Base-by-base conservation (phyloP, 1,284 basidiomycete genomes). In the Cryptococcus amylolentus region DNA sequence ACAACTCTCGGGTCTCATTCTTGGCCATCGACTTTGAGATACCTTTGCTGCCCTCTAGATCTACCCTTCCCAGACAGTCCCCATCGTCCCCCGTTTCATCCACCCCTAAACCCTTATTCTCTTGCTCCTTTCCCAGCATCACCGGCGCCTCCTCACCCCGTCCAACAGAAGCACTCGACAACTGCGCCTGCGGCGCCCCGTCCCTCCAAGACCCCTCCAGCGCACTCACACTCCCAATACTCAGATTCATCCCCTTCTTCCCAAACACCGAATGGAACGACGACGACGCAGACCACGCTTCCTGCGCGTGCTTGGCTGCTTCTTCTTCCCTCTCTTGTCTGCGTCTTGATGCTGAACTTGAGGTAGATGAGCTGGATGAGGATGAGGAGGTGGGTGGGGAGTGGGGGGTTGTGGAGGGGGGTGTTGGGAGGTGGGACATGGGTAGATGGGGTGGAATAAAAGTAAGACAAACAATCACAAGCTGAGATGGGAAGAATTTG, bases 341-440 rank as follows among this genome's bases (percentile, higher is more conserved):
- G 38, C 47, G 38, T 37, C n/a, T 6, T 20, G 48, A 31, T 6
- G 39, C 28, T 13, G 23, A 40, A 1, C 27, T 35, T 10, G 31
- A 35, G 5, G 31, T 8, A 5, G 31, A 35, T 35, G 31, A 35
- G 31, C 31, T 35, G 23, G 35, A 50, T n/a, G 61, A 53, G 23
- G 35, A 50, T 16, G 61, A 53, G 10, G 61, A 63, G 4, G 57
- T 50, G 8, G 61, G 63, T 3, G 61, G 61, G 16, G 64, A 61
- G 6, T 58, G 61, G 31, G 31, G 31, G 1, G 31, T 35, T 1
- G 35, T 51, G 59, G 38, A 54, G 48, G 48, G 54, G 37, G 35
- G 42, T 9, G 13, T 43, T 14, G 14, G 51, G 6, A 41, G 7
- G 50, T 26, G 35, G 18, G 14, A 40, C 52, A 35, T 35, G 31